Evolutionary conservation across 495 filamentous ascomycete species (phyloP).

Genomic region (Cryomyces minteri): DNA sequence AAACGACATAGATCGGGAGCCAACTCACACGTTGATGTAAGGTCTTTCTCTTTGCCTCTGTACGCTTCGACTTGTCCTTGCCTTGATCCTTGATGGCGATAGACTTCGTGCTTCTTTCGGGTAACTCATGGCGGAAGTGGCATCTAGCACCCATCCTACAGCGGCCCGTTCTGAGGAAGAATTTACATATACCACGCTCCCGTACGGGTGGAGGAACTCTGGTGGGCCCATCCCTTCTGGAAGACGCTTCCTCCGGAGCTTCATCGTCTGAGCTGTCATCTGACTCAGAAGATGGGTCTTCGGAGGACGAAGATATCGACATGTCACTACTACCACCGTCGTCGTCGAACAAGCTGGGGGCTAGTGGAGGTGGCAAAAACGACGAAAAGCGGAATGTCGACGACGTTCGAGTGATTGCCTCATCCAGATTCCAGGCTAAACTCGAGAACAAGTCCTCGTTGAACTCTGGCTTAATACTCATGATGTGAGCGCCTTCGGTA

Average conservation of each 20-base stretch:
- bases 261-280: neutral
- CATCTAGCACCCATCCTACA: slow-evolving; percentile 8
- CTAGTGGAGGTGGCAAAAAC: neutral
- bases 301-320: neutral
- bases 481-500: neutral
- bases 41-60: neutral
- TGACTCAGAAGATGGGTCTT: neutral
- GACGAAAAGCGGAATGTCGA: neutral
- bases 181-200: slow-evolving; percentile 2
- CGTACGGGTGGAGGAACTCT: neutral
- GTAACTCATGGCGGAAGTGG: neutral
- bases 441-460: neutral
- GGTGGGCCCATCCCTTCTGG: neutral
- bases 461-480: neutral
- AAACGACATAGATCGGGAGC: too few species aligned
- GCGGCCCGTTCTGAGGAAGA: slow-evolving; percentile 6
- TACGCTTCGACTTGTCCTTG: slow-evolving; percentile 4
- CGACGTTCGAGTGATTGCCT: neutral
- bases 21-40: too few species aligned
- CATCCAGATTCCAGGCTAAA: neutral
- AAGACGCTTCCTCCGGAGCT: neutral
- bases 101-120: too few species aligned
- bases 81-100: neutral
- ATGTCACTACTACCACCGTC: neutral
- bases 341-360: neutral